These are phyloP conservation scores for Phytopythium mirpurense DNA, from an alignment of 352 stramenopile genomes.

Conservation along the genomic window DNA sequence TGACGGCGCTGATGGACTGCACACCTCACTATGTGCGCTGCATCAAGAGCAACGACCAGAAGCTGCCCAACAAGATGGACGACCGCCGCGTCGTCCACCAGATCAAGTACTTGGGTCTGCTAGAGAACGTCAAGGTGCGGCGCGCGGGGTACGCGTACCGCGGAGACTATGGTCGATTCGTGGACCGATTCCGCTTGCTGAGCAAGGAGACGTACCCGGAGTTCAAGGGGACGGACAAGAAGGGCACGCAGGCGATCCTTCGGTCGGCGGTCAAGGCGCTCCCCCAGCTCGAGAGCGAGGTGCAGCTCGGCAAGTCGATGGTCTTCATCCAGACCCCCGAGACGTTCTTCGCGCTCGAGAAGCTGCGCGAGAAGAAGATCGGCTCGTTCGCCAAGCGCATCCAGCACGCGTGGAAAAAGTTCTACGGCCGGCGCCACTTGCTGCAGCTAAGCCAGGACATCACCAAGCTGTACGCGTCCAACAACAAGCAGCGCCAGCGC, in stretches of 20 bases:
- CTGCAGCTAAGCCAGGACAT: slow-evolving; percentile 82
- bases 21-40: slow-evolving; percentile 90
- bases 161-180: slow-evolving; percentile 82
- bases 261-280: slow-evolving; percentile 64
- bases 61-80: slow-evolving; percentile 81
- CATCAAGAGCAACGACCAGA: slow-evolving; percentile 91
- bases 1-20: slow-evolving; percentile 86
- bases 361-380: slow-evolving; percentile 78
- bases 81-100: slow-evolving; percentile 83
- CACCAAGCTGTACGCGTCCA: slow-evolving; percentile 77
- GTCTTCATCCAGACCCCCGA: slow-evolving; percentile 89
- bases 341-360: slow-evolving; percentile 88
- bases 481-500: slow-evolving; percentile 76
- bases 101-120: slow-evolving; percentile 84
- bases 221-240: slow-evolving; percentile 77
- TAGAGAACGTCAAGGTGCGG: slow-evolving; percentile 88
- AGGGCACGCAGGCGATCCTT: slow-evolving; percentile 79
- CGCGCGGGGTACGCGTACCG: slow-evolving; percentile 81
- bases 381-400: slow-evolving; percentile 74
- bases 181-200: slow-evolving; percentile 78
- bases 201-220: slow-evolving; percentile 83
- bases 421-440: slow-evolving; percentile 72
- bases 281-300: slow-evolving; percentile 70
- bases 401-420: slow-evolving; percentile 81
- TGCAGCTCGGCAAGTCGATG: slow-evolving; percentile 88